Percentiles rank a stretch among this genome's conserved stretches.
Conservation (phyloP, 164 flowering plant genomes). For the Kingdonia uniflora region DNA sequence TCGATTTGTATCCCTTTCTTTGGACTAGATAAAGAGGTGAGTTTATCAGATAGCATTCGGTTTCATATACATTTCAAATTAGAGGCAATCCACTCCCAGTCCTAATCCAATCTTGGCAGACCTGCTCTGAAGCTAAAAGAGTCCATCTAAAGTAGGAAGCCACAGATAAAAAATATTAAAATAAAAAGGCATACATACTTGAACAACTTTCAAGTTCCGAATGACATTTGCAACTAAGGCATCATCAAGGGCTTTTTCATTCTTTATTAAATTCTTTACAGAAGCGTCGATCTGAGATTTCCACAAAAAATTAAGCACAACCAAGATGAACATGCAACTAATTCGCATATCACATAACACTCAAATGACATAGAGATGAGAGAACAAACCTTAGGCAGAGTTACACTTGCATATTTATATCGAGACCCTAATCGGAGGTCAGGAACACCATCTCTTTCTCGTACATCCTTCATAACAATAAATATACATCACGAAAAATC, state of each 20-base stretch:
- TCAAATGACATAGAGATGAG: no score
- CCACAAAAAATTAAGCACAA: constrained; percentile 1
- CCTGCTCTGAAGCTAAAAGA: no score
- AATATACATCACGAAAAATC: constrained; percentile 11
- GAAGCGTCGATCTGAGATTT: constrained; percentile 52
- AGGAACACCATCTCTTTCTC: constrained; percentile 89
- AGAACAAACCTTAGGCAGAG: constrained; percentile 64
- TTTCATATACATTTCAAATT: no score
- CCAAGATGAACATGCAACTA: background rate
- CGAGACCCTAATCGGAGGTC: constrained; percentile 86
- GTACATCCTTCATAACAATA: constrained; percentile 42
- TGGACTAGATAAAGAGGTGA: no score
- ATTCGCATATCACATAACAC: background rate
- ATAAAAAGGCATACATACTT: constrained; percentile 32
- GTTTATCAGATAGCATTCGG: no score
- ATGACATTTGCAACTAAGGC: constrained; percentile 58
- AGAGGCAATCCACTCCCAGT: no score
- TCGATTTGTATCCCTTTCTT: no score
- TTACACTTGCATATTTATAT: constrained; percentile 68
- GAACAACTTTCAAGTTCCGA: constrained; percentile 65
- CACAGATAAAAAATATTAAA: background rate
- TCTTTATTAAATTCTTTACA: constrained; percentile 43
- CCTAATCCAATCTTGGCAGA: no score
- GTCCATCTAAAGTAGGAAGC: no score
- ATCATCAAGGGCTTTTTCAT: constrained; percentile 64